phyloP scores from a whole-genome alignment of 768 basidiomycete species.

The Tylopilus sp. region DNA sequence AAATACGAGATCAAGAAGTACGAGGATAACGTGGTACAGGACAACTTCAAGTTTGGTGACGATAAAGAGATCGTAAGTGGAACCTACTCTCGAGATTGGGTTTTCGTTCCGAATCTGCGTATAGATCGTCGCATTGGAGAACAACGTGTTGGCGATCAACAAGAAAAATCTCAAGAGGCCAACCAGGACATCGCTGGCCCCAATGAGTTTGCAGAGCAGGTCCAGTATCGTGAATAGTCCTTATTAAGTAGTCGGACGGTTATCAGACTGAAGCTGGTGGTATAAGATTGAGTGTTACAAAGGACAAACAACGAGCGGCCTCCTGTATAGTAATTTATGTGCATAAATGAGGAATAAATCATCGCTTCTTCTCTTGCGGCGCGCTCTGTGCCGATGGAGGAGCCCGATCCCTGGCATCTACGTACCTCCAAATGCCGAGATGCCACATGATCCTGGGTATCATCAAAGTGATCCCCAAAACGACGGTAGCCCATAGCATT shows the following conservation, averaged over 20 bases:
- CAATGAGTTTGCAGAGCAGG: conserved; percentile 42
- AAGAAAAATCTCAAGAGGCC: conserved; percentile 90
- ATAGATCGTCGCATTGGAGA: conserved; percentile 93
- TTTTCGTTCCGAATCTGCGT: conserved; percentile 4
- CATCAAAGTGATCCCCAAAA: conserved; percentile 61
- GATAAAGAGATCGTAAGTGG: conserved; percentile 90
- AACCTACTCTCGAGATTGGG: neutral
- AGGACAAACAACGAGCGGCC: neutral
- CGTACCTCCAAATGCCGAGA: conserved; percentile 70
- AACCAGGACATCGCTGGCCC: conserved; percentile 67
- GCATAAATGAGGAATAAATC: conserved; percentile 21
- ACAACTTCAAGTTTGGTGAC: conserved; percentile 97
- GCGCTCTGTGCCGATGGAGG: neutral
- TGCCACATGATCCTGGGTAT: conserved; percentile 73
- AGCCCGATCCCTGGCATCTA: conserved; percentile 56
- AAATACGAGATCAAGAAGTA: conserved; percentile 98
- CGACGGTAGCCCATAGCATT: conserved; percentile 65
- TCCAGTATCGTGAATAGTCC: conserved; percentile 71
- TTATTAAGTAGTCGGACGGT: conserved; percentile 36
- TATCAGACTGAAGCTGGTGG: neutral
- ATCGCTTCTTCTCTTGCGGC: conserved; percentile 13
- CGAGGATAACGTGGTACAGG: conserved; percentile 91
- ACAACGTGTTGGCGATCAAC: conserved; percentile 90
- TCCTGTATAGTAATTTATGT: conserved; percentile 8
- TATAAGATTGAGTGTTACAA: neutral